Base-by-base conservation (phyloP, 139 green algal genomes). In the Tetratostichococcus sp. region DNA sequence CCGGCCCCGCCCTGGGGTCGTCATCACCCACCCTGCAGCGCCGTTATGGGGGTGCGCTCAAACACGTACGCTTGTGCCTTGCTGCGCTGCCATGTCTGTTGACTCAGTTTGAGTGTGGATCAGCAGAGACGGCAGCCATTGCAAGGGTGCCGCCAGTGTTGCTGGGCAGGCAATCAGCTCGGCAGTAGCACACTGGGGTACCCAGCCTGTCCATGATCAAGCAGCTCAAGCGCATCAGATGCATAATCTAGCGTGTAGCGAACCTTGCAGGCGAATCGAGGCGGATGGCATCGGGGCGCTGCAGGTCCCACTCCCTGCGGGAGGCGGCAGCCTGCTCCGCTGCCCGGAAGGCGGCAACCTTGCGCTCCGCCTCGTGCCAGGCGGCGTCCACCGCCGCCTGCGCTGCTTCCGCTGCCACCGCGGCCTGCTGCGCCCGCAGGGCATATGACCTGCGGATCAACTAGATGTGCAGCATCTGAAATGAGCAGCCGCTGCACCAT, bases 281-380 rank as follows among this genome's bases (percentile, higher is more conserved):
- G 5, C 62, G 71, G 68, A 87, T 82, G 43, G 68, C 80, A 62
- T 92, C 89, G 11, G 87, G 87, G 0, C 87, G 80, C 77, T 91
- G 92, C 16, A 94, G 73, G 74, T 94, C 89, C 89, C 89, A 94
- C 34, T 94, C 89, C 34, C 80, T 68, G 3, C 76, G 77, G 0
- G 87, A 91, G 67, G 86, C 43, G 32, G 86, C 80, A 26, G 87
- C 77, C 88, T 93, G 87, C 30, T 30, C 32, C 21, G 73, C 68
- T 23, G 85, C 67, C 0, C 83, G 71, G 69, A 86, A 92, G 21
- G 67, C 43, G 21, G 84, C 62, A 28, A 83, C 75, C 25, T 89
- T 77, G 1, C 59, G 22, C 32, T 86, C 81, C 28, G 77, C 70
- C 0, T 75, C 35, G 22, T 66, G 77, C 6, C 81, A 68, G 2